Percentiles rank a stretch among this genome's conserved stretches.
Conservation (phyloP, 2,329 filamentous ascomycete genomes). For the Fusarium algeriense region DNA sequence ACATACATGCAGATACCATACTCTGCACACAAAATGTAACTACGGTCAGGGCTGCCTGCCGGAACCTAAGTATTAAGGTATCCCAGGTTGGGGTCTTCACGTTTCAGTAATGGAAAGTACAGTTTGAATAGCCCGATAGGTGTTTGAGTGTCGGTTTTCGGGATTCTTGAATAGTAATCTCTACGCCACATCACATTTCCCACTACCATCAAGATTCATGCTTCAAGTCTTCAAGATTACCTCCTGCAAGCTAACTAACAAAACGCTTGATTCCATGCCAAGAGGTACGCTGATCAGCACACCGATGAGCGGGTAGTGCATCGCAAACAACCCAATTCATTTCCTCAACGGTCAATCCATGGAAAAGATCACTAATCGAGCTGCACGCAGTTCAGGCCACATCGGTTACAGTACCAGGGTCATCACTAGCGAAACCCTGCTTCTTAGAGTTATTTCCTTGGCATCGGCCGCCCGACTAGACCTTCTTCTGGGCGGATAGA, state of each 20-base stretch:
- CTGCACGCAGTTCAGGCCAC: conserved; percentile 34
- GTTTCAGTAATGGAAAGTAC: not conserved
- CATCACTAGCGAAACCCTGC: conserved; percentile 38
- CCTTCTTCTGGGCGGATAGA: conserved; percentile 1
- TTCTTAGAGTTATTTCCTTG: conserved; percentile 34
- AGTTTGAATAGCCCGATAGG: not conserved
- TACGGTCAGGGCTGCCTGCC: not conserved
- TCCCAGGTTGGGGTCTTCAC: not conserved
- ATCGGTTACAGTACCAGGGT: conserved; percentile 34
- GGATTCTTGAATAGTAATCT: not conserved
- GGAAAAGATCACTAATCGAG: conserved; percentile 44
- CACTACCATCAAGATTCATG: not conserved
- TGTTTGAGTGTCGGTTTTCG: not conserved
- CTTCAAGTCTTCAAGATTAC: not conserved
- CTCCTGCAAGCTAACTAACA: conserved; percentile 1
- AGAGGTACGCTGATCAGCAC: conserved; percentile 20
- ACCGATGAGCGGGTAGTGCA: conserved; percentile 38
- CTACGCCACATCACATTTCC: not conserved
- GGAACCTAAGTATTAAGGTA: not conserved
- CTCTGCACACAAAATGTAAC: not conserved
- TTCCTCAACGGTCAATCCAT: conserved; percentile 28
- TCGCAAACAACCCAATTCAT: conserved; percentile 17
- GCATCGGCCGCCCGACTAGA: conserved; percentile 34
- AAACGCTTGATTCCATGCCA: not conserved
- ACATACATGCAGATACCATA: conserved; percentile 3